Percentiles rank a stretch among this genome's conserved stretches.
phyloP scores from a whole-genome alignment of 106 monocot species.

The Dactylorhiza incarnata region DNA sequence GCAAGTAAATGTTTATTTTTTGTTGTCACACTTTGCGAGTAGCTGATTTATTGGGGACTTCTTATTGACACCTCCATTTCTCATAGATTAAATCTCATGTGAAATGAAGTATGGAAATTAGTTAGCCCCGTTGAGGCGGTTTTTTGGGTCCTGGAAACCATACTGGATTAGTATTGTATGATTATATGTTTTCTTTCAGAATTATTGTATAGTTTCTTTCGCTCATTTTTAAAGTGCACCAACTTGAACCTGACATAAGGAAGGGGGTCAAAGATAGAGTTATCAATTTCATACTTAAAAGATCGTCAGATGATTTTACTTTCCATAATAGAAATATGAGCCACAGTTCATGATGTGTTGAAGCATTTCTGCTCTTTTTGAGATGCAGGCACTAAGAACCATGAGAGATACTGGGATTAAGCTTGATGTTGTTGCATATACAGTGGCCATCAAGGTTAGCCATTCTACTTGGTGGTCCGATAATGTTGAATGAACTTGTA shows the following conservation, averaged over 20 bases:
- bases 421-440: slow-evolving; percentile 89
- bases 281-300: neutral
- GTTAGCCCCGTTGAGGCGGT: too few relatives aligned
- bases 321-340: neutral
- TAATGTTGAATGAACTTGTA: neutral
- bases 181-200: too few relatives aligned
- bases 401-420: slow-evolving; percentile 66
- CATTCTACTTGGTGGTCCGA: neutral
- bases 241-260: neutral
- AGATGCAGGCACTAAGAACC: slow-evolving; percentile 50
- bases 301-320: neutral
- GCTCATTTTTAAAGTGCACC: neutral
- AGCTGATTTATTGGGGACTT: too few relatives aligned
- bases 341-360: neutral
- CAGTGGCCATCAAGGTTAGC: slow-evolving; percentile 78
- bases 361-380: slow-evolving; percentile 8
- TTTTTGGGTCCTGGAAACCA: too few relatives aligned
- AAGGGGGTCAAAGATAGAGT: neutral
- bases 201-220: too few relatives aligned
- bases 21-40: too few relatives aligned
- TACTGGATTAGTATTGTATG: too few relatives aligned
- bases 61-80: too few relatives aligned
- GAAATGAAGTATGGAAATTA: too few relatives aligned
- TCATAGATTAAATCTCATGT: too few relatives aligned
- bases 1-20: too few relatives aligned